A percentile compares a stretch with the other conserved stretches of the same genome.
phyloP scores from a whole-genome alignment of 2,329 filamentous ascomycete genomes.

The Pestalotiopsis sp. region DNA sequence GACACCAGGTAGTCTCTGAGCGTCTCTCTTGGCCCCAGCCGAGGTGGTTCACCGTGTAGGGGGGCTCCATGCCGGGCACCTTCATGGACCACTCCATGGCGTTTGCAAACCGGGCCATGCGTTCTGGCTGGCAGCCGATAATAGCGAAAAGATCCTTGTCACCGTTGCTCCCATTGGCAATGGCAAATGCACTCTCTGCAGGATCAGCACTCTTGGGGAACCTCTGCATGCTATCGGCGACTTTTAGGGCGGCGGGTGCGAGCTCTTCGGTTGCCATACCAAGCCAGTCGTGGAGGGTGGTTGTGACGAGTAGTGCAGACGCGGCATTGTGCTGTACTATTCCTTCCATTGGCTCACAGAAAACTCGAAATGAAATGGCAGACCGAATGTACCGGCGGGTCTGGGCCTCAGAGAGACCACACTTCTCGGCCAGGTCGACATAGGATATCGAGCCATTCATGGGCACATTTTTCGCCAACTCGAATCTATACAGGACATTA shows the following conservation, averaged over 20 bases:
- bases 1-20: conserved; percentile 4
- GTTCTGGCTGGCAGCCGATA: conserved; percentile 6
- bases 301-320: conserved; percentile 12
- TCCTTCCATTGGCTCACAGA: conserved; percentile 8
- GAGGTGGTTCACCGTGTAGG: conserved; percentile 16
- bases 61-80: conserved; percentile 18
- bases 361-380: conserved; percentile 15
- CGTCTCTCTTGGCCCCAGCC: conserved; percentile 8
- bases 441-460: conserved; percentile 15
- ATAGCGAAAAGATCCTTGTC: conserved; percentile 19
- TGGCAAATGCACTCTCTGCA: conserved; percentile 14
- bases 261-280: conserved; percentile 18
- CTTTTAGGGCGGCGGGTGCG: conserved; percentile 13
- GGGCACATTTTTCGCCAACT: conserved; percentile 18
- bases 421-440: conserved; percentile 11
- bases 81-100: conserved; percentile 20
- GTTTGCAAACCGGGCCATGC: conserved; percentile 17
- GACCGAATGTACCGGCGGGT: conserved; percentile 13
- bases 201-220: conserved; percentile 14
- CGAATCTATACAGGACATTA: conserved; percentile 17
- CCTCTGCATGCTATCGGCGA: conserved; percentile 14
- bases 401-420: conserved; percentile 13
- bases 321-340: conserved; percentile 13
- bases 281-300: conserved; percentile 17
- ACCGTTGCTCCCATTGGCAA: conserved; percentile 15